Base-by-base conservation (phyloP, 2,329 filamentous ascomycete genomes). In the Aaosphaeria arxii region DNA sequence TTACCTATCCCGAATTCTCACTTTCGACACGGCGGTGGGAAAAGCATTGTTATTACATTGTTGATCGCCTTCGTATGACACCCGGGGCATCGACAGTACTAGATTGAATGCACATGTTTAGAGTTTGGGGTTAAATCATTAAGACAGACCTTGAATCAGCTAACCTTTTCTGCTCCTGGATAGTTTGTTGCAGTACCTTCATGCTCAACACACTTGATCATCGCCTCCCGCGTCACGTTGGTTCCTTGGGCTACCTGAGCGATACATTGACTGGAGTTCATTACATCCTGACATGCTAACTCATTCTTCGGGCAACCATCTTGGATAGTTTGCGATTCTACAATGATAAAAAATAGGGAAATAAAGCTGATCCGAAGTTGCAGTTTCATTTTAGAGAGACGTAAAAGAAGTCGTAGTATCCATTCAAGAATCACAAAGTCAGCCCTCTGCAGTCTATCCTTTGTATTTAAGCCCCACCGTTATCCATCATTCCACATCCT, bases 241-340 rank as follows among this genome's bases (percentile, higher is more conserved):
- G 44, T 5, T 53, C 38, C 33, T 61, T 53, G 30, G 7, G 56
- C 45, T 11, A 59, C 30, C 42, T 56, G 54, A 38, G 51, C 57
- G 17, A 61, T 52, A 40, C 58, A 61, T 39, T 57, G 56, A 43
- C 53, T 56, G 2, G 54, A 55, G 45, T 61, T 59, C 11, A 61
- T 61, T 6, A 61, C 51, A 46, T 61, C 58, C 9, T 56, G 30
- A 43, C 58, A 61, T 4, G 58, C 58, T 48, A 53, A 59, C 46
- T 61, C 58, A 43, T 50, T 42, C 33, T 58, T 61, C 24, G 58
- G 58, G 46, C 58, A 61, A 44, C 40, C 46, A 48, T 61, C 55
- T 29, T 51, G 7, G 40, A 53, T 30, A 36, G 33, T 36, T n/a
- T 36, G 33, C 9, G 9, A 24, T 24, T 24, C 17, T 24, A 24